Evolutionary conservation across 169 alveolate species (phyloP), one percentile per base, ranked within the genome.

Genomic region (Plasmodium fragile): DNA sequence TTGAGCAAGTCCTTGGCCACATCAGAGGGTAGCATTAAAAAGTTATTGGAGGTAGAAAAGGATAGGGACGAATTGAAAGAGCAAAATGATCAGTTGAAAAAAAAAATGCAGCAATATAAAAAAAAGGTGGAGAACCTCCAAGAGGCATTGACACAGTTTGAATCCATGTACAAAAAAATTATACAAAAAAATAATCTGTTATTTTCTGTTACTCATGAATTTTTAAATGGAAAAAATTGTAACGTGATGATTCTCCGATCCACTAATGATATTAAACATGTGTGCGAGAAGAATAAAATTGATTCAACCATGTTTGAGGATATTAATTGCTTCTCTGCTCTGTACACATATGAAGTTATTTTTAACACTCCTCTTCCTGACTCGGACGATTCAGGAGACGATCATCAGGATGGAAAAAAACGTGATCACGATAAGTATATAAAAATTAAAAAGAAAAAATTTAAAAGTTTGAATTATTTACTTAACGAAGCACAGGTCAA

Each of bases 171-270:
- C 30, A 77, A 79, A 79, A 16, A 69, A 59, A 8, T 89, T 41
- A 28, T 89, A 0, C 69, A 79, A 41, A 89, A 59, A 41, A 89
- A 89, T 72, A 89, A 89, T 89, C 7, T 59, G n/a, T 1, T 89
- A 22, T 89, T 89, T 80, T 55, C 94, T 4, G 11, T 89, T 16
- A 89, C 90, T 22, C 94, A 89, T 41, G 94, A 89, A 59, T 89
- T 89, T 65, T 34, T 89, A 5, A 78, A 89, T 72, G 28, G 45
- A 79, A 43, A 72, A 78, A 89, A 72, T 89, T 36, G 91, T 25
- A 89, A 79, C 10, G 32, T 89, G 4, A 65, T 59, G 30, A 65
- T 89, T 28, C 25, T 78, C 0, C 59, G 94, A 43, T 59, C 70
- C 32, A 69, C 25, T 8, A 65, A 6, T 13, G 94, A 89, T 22